Percentiles rank a stretch among this genome's conserved stretches.
These are phyloP conservation scores for Alternaria dauci DNA, from an alignment of 2,329 filamentous ascomycete species.

Conservation along the genomic window DNA sequence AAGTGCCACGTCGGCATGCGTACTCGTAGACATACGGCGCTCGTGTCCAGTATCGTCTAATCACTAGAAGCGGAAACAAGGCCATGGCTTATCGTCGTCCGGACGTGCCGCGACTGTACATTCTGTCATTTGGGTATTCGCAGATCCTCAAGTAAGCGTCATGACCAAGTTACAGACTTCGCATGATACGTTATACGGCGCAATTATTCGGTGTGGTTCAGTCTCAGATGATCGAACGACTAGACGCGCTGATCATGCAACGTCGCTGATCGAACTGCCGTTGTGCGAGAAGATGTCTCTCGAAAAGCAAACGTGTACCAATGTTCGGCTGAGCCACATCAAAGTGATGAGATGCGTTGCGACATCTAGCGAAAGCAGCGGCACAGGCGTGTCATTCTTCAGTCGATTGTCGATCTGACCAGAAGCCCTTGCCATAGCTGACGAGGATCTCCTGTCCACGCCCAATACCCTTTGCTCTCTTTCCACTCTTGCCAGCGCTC, in stretches of 20 bases:
- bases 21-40: background rate
- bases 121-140: background rate
- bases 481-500: conserved; percentile 58
- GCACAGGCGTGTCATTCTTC: conserved; percentile 13
- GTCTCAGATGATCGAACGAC: background rate
- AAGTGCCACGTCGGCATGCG: conserved; percentile 1
- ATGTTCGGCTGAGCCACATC: background rate
- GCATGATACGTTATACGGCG: background rate
- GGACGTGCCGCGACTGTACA: background rate
- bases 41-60: background rate
- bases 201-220: background rate
- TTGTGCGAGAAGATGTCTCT: background rate
- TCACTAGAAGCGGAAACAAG: background rate
- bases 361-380: background rate
- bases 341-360: background rate
- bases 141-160: background rate
- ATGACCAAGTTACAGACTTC: background rate
- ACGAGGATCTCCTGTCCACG: conserved; percentile 62
- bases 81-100: background rate
- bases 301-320: background rate
- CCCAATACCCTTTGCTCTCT: conserved; percentile 56
- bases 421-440: conserved; percentile 64
- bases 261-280: background rate
- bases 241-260: background rate
- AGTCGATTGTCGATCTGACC: conserved; percentile 49